phyloP scores from a whole-genome alignment of 768 basidiomycete genomes.

The Kockovaella imperatae region DNA sequence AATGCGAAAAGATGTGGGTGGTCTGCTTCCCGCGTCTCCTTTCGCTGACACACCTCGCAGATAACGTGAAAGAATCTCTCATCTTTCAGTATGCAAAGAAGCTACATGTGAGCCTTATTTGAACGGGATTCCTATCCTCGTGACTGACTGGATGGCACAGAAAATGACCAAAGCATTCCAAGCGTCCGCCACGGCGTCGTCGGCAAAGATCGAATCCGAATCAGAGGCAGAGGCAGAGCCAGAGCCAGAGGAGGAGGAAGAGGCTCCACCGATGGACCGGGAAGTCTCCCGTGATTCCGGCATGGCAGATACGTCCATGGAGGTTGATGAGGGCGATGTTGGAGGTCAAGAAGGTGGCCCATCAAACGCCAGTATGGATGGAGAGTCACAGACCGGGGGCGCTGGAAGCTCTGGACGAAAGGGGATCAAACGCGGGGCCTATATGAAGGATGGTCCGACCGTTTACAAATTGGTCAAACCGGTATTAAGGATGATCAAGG shows the following conservation, averaged over 20 bases:
- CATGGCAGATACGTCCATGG: constrained; percentile 3
- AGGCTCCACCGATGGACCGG: no score
- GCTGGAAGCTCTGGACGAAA: background rate
- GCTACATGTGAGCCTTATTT: constrained; percentile 28
- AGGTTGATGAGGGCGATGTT: constrained; percentile 7
- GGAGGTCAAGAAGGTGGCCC: constrained; percentile 12
- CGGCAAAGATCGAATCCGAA: constrained; percentile 22
- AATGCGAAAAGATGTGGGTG: constrained; percentile 44
- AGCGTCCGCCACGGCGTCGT: constrained; percentile 6
- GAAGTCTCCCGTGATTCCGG: no score
- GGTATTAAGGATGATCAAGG: constrained; percentile 25
- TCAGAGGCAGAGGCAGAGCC: constrained; percentile 8
- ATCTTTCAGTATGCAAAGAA: constrained; percentile 41
- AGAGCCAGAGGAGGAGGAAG: background rate
- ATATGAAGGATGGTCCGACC: constrained; percentile 34
- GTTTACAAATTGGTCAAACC: constrained; percentile 38
- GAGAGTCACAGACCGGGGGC: background rate
- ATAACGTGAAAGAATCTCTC: constrained; percentile 38
- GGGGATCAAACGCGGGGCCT: constrained; percentile 22
- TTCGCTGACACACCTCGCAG: constrained; percentile 9
- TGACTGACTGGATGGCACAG: constrained; percentile 6
- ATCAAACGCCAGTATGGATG: constrained; percentile 11
- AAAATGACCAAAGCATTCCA: constrained; percentile 34
- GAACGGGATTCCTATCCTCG: background rate
- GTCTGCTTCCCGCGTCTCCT: background rate